Evolutionary conservation across 2,329 filamentous ascomycete genomes (phyloP).

Genomic region (Pleoardoris graminearum): DNA sequence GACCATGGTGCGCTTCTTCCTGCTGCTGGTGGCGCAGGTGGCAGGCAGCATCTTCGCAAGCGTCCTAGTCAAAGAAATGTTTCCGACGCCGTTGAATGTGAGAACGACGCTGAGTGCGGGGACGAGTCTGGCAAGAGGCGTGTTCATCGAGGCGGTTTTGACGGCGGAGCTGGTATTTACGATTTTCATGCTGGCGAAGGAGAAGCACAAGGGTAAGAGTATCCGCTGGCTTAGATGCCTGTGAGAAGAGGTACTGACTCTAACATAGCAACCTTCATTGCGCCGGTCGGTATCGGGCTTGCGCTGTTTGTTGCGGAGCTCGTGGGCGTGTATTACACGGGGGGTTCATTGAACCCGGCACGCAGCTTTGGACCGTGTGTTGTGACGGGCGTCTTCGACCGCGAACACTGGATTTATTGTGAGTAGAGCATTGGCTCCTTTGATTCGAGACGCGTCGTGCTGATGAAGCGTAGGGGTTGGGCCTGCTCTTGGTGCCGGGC

Average conservation of each 20-base stretch:
- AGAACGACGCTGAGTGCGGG: conserved; percentile 48
- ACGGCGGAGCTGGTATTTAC: conserved; percentile 38
- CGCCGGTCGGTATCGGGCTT: conserved; percentile 70
- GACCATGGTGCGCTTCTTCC: conserved; percentile 45
- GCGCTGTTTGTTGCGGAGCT: conserved; percentile 65
- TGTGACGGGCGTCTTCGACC: conserved; percentile 42
- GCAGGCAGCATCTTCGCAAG: conserved; percentile 51
- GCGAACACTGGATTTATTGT: conserved; percentile 54
- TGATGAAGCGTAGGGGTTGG: conserved; percentile 41
- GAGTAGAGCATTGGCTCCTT: conserved; percentile 8
- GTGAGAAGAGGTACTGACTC: too few relatives aligned
- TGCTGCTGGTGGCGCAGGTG: conserved; percentile 52
- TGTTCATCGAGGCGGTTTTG: conserved; percentile 48
- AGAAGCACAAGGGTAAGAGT: conserved; percentile 62
- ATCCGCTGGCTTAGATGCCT: too few relatives aligned
- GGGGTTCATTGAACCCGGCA: conserved; percentile 50
- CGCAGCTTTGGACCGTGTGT: conserved; percentile 52
- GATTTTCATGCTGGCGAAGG: conserved; percentile 63
- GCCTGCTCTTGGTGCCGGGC: conserved; percentile 44
- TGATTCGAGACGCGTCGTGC: background rate
- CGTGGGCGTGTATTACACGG: conserved; percentile 52
- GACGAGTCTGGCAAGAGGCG: conserved; percentile 49
- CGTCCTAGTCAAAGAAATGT: conserved; percentile 50
- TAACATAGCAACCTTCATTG: conserved; percentile 65
- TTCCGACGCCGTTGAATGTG: conserved; percentile 52